Evolutionary conservation across 495 filamentous ascomycete genomes (phyloP), one percentile per base, ranked within the genome.

Genomic region (Penicillium ucsense): DNA sequence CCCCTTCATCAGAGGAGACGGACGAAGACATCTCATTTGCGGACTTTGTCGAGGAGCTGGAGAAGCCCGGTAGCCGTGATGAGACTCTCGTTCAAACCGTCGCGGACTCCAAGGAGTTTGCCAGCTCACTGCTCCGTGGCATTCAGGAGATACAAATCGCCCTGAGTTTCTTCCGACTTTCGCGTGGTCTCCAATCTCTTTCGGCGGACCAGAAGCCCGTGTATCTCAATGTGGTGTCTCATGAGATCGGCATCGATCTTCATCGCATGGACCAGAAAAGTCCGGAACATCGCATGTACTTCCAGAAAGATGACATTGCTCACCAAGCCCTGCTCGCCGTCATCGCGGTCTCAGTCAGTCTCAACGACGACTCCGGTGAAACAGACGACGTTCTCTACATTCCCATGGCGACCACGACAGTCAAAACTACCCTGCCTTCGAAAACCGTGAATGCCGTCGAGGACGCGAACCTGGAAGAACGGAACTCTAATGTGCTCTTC

Each of bases 201-300:
- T 79, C 82, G 51, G 68, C 82, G 28, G 71, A 75, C n/a, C 83
- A 80, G 11, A 68, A 73, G 20, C 82, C 87, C 3, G 66, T 95
- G 3, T 83, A 84, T 42, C 66, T 97, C 46, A 94, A 91, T 52
- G 77, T 89, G 9, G 86, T 91, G 2, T 94, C 95, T 74, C 95
- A 97, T 59, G 92, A 99, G 63, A 76, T 99, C 31, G 89, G 90
- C 45, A 78, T 97, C 55, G 92, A 99, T 56, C 70, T 97, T 32
- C 85, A 97, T 62, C 82, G 92, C 10, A 81, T 99, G 48, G 94
- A 99, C 60, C 86, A 86, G 30, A 91, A 86, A 55, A 94, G 88
- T 35, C 89, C 92, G 0, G 91, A 89, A 3, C 92, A 99, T 76
- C 84, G 90, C 45, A 99, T 99, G 92, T 99, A 99, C 68, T 99